phyloP scores from a whole-genome alignment of 192 early-diverging fungal genomes.

The Entomortierella chlamydospora region DNA sequence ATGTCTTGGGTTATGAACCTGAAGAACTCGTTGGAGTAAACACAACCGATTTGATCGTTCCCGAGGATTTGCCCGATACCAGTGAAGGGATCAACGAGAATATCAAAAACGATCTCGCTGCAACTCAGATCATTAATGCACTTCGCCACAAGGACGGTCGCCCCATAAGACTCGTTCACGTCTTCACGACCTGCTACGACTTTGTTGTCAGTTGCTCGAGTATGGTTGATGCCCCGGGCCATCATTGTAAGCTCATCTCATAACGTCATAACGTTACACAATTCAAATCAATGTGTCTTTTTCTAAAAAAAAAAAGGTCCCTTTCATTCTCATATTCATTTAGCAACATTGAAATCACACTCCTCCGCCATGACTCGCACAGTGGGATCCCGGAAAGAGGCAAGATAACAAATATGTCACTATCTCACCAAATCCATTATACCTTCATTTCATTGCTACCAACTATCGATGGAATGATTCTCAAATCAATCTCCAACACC shows the following conservation, averaged over 20 bases:
- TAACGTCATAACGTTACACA: too few relatives aligned
- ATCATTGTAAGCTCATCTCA: neutral
- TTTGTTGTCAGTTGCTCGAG: slow-evolving; percentile 6
- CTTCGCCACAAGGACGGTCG: slow-evolving; percentile 36
- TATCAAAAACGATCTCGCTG: slow-evolving; percentile 47
- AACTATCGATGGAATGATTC: too few relatives aligned
- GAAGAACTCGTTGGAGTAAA: slow-evolving; percentile 51
- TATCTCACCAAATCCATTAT: too few relatives aligned
- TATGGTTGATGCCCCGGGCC: neutral
- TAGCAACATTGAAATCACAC: neutral
- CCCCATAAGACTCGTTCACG: neutral
- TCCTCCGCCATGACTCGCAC: slow-evolving; percentile 25
- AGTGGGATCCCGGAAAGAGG: slow-evolving; percentile 11
- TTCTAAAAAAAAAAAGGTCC: too few relatives aligned
- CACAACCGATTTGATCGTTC: slow-evolving; percentile 41
- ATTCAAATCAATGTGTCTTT: too few relatives aligned
- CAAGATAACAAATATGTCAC: neutral
- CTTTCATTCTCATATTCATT: too few relatives aligned
- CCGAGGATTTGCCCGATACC: slow-evolving; percentile 23
- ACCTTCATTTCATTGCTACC: too few relatives aligned
- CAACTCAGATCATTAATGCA: slow-evolving; percentile 38
- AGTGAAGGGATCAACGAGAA: slow-evolving; percentile 28
- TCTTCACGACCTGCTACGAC: slow-evolving; percentile 19
- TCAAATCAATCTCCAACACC: too few relatives aligned
- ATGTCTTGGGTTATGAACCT: slow-evolving; percentile 53